Evolutionary conservation across 495 filamentous ascomycete genomes (phyloP).

Genomic region (Clavariopsis aquatica): DNA sequence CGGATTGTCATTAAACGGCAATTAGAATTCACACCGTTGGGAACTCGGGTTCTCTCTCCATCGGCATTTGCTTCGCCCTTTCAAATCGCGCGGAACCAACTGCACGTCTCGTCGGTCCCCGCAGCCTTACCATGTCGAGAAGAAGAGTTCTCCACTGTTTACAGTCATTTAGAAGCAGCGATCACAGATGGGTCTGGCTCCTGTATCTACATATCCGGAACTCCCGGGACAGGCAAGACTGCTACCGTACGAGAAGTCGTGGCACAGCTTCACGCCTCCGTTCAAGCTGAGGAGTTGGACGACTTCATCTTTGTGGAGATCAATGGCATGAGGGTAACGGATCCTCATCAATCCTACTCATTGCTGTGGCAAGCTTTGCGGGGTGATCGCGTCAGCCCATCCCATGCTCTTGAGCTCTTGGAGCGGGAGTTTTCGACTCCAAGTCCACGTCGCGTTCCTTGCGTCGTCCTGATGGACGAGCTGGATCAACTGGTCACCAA

Average conservation of each 20-base stretch:
- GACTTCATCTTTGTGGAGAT: slow-evolving; percentile 99
- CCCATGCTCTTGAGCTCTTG: slow-evolving; percentile 86
- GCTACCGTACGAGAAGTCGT: slow-evolving; percentile 97
- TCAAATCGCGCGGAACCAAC: slow-evolving; percentile 80
- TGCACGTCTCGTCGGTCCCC: slow-evolving; percentile 93
- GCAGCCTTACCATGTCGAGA: slow-evolving; percentile 87
- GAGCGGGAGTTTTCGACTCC: slow-evolving; percentile 91
- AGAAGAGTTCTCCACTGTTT: slow-evolving; percentile 86
- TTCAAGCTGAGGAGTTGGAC: slow-evolving; percentile 87
- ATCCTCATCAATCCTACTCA: slow-evolving; percentile 94
- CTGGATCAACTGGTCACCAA: slow-evolving; percentile 96
- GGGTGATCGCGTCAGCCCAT: slow-evolving; percentile 86
- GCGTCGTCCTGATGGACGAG: slow-evolving; percentile 99
- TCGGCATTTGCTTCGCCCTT: slow-evolving; percentile 84
- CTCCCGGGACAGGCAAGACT: slow-evolving; percentile 97
- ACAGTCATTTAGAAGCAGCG: slow-evolving; percentile 88
- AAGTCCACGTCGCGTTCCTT: slow-evolving; percentile 85
- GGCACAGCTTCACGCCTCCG: slow-evolving; percentile 79
- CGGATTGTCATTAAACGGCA: slow-evolving; percentile 83
- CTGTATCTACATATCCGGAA: slow-evolving; percentile 99
- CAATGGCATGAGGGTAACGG: slow-evolving; percentile 99
- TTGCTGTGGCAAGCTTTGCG: slow-evolving; percentile 95
- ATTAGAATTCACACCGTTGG: slow-evolving; percentile 91
- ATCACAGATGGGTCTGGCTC: slow-evolving; percentile 90
- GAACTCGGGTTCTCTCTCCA: slow-evolving; percentile 81